Percentiles rank a stretch among this genome's conserved stretches.
Evolutionary conservation across 106 monocot species (phyloP).

Genomic region (Iris macrosiphon): DNA sequence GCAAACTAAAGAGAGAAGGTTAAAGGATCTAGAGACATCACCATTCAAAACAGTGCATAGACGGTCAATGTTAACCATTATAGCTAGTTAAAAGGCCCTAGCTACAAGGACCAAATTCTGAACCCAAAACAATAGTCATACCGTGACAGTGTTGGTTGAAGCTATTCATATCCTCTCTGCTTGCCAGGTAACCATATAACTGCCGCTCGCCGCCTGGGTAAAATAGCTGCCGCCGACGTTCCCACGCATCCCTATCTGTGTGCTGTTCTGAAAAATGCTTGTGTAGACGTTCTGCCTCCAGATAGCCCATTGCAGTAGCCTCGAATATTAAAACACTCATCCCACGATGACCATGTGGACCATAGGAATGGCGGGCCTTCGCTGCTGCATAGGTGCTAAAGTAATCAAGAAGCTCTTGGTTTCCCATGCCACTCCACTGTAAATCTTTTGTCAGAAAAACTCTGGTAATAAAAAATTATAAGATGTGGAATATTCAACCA

Average conservation of each 20-base stretch:
- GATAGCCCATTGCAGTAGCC: constrained; percentile 55
- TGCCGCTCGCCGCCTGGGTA: constrained; percentile 77
- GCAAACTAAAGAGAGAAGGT: no score
- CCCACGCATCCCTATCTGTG: constrained; percentile 72
- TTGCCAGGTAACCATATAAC: constrained; percentile 83
- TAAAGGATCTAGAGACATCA: no score
- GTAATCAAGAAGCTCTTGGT: constrained; percentile 91
- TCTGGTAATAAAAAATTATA: no score
- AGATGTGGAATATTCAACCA: no score
- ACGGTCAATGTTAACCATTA: no score
- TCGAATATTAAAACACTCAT: constrained; percentile 89
- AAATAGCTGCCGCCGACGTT: constrained; percentile 37
- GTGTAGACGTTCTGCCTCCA: constrained; percentile 89
- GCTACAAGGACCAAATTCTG: background rate
- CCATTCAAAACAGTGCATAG: no score
- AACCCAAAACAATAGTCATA: constrained; percentile 24
- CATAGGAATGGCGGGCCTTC: constrained; percentile 89
- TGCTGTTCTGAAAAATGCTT: constrained; percentile 67
- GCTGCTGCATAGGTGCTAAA: constrained; percentile 57
- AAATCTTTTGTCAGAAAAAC: no score
- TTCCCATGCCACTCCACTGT: constrained; percentile 95
- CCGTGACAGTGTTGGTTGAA: constrained; percentile 86
- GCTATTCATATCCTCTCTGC: constrained; percentile 75
- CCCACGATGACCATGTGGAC: constrained; percentile 85
- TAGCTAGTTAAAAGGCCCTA: background rate